These are phyloP conservation scores for Macrophomina phaseolina DNA, from an alignment of 2,329 filamentous ascomycete genomes.

Conservation along the genomic window DNA sequence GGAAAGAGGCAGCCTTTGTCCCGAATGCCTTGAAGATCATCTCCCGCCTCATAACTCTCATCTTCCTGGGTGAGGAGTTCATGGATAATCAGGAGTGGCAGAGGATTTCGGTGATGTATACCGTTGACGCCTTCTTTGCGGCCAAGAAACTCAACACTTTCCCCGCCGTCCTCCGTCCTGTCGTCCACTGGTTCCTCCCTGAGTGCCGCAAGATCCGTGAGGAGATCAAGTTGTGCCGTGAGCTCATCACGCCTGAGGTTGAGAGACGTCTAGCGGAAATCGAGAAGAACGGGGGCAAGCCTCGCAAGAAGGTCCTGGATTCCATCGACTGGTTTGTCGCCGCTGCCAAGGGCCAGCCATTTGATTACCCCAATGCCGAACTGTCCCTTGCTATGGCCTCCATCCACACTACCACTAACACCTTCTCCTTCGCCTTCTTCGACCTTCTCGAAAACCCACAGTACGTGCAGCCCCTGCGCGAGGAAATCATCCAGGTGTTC, in stretches of 20 bases:
- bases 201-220: neutral
- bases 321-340: neutral
- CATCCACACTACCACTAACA: conserved; percentile 25
- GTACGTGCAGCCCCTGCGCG: conserved; percentile 29
- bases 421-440: neutral
- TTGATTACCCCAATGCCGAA: neutral
- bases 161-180: conserved; percentile 42
- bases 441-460: conserved; percentile 30
- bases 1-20: neutral
- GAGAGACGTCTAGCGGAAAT: neutral
- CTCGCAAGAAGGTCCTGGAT: neutral
- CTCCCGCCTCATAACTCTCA: neutral
- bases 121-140: conserved; percentile 43
- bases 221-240: neutral
- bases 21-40: neutral
- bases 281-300: neutral
- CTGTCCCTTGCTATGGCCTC: conserved; percentile 28
- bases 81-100: conserved; percentile 46
- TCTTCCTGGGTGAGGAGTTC: neutral
- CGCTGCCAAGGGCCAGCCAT: neutral
- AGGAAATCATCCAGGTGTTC: conserved; percentile 15
- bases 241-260: neutral
- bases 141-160: conserved; percentile 41
- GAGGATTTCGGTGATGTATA: conserved; percentile 41
- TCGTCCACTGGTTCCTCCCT: neutral